Percentiles rank a stretch among this genome's conserved stretches.
These are phyloP conservation scores for Penicillium pulvis DNA, from an alignment of 495 filamentous ascomycete species.

Conservation along the genomic window DNA sequence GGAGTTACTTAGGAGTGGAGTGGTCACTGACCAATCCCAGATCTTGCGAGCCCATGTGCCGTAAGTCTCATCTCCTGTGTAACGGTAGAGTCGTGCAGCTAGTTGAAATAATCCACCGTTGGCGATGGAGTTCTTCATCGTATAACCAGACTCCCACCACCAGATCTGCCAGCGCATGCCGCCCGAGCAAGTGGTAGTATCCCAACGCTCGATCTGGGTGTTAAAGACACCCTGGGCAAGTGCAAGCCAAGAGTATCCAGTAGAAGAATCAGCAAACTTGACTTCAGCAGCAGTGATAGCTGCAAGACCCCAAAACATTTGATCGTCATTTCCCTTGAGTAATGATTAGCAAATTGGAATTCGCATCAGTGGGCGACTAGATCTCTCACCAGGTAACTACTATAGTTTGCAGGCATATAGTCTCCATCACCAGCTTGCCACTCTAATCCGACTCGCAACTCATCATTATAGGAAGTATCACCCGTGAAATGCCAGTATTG, in stretches of 20 bases:
- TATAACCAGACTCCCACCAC: slow-evolving; percentile 50
- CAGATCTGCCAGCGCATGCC: slow-evolving; percentile 61
- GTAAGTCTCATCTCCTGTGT: slow-evolving; percentile 66
- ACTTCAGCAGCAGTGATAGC: slow-evolving; percentile 58
- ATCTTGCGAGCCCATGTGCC: slow-evolving; percentile 65
- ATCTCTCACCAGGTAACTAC: slow-evolving; percentile 35
- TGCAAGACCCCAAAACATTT: slow-evolving; percentile 59
- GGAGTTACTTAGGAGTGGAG: slow-evolving; percentile 50
- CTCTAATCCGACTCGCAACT: slow-evolving; percentile 49
- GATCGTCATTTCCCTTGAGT: slow-evolving; percentile 55
- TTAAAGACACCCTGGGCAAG: slow-evolving; percentile 81
- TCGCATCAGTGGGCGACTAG: neutral
- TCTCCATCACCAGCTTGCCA: slow-evolving; percentile 49
- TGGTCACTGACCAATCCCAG: slow-evolving; percentile 61
- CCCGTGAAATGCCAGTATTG: slow-evolving; percentile 59
- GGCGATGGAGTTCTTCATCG: slow-evolving; percentile 69
- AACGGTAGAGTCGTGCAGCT: slow-evolving; percentile 65
- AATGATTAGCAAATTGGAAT: slow-evolving; percentile 1
- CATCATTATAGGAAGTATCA: slow-evolving; percentile 51
- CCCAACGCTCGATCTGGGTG: slow-evolving; percentile 58
- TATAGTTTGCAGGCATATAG: slow-evolving; percentile 49
- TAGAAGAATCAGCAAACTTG: slow-evolving; percentile 45
- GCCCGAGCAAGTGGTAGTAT: slow-evolving; percentile 49
- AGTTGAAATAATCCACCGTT: slow-evolving; percentile 75
- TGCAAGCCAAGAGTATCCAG: slow-evolving; percentile 65